Conservation (phyloP, 2,329 filamentous ascomycete genomes). For the Annulohypoxylon truncatum region DNA sequence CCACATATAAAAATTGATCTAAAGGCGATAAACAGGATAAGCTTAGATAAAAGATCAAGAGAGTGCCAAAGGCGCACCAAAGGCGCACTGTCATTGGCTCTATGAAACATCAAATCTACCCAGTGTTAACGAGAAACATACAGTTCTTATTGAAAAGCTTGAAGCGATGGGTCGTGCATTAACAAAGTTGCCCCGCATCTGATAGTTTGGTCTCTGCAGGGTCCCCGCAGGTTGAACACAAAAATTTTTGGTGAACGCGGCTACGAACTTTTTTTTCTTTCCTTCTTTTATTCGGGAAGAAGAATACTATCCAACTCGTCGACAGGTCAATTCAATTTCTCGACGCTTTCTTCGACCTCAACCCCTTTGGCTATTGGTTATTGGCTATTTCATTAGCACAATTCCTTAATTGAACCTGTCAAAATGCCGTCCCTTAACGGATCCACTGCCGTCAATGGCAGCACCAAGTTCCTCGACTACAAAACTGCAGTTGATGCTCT, state of each 20-base stretch:
- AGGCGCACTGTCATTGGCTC: background rate
- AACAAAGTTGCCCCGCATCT: conserved; percentile 42
- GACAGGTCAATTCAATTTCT: conserved; percentile 50
- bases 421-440: conserved; percentile 81
- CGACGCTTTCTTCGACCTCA: conserved; percentile 59
- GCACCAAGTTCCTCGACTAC: conserved; percentile 75
- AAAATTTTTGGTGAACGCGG: conserved; percentile 30
- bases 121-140: conserved; percentile 4
- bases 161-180: conserved; percentile 3
- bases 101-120: background rate
- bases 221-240: conserved; percentile 33
- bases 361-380: conserved; percentile 14
- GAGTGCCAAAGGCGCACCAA: background rate
- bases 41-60: conserved; percentile 3
- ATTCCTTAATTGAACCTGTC: conserved; percentile 49
- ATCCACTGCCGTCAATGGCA: conserved; percentile 63
- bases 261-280: conserved; percentile 47
- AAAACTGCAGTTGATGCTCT: conserved; percentile 82
- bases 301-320: conserved; percentile 57
- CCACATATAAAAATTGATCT: background rate
- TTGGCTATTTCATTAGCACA: conserved; percentile 41
- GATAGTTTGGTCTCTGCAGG: conserved; percentile 26
- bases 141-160: background rate
- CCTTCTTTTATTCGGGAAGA: conserved; percentile 65
- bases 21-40: conserved; percentile 8